Conservation (phyloP, 2,329 filamentous ascomycete genomes). For the Sarocladiaceae sp. region DNA sequence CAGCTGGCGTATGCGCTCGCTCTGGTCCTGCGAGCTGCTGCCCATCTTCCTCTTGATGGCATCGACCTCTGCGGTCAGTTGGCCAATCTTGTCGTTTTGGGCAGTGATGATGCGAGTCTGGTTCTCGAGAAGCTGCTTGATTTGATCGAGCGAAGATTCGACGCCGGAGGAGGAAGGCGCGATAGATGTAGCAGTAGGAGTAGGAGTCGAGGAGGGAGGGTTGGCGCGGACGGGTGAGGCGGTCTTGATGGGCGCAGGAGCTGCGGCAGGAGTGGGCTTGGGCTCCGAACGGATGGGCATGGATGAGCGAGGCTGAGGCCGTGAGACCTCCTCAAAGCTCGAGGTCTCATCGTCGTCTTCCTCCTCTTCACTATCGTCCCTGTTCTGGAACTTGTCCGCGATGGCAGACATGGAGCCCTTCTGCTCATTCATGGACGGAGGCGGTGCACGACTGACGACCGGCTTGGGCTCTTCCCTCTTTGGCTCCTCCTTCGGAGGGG, state of each 20-base stretch:
- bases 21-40: constrained; percentile 54
- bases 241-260: constrained; percentile 12
- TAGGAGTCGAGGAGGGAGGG: constrained; percentile 11
- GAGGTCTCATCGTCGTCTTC: constrained; percentile 65
- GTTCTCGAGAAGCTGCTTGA: constrained; percentile 71
- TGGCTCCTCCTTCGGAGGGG: constrained; percentile 31
- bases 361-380: constrained; percentile 58
- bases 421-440: constrained; percentile 76
- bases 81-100: constrained; percentile 72
- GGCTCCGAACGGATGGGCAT: constrained; percentile 31
- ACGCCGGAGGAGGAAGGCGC: constrained; percentile 23
- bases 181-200: constrained; percentile 14
- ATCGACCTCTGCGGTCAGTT: constrained; percentile 70
- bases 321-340: constrained; percentile 82
- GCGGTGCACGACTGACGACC: constrained; percentile 38
- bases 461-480: constrained; percentile 55
- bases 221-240: constrained; percentile 22
- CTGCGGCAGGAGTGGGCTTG: constrained; percentile 30
- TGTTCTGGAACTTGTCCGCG: constrained; percentile 81
- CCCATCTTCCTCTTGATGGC: constrained; percentile 73
- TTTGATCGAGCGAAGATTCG: constrained; percentile 66
- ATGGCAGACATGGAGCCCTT: constrained; percentile 81
- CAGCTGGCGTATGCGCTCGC: constrained; percentile 62
- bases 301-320: constrained; percentile 61
- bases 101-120: constrained; percentile 73